phyloP scores from a whole-genome alignment of 2,329 filamentous ascomycete species.

The Penicillium verrucosum region DNA sequence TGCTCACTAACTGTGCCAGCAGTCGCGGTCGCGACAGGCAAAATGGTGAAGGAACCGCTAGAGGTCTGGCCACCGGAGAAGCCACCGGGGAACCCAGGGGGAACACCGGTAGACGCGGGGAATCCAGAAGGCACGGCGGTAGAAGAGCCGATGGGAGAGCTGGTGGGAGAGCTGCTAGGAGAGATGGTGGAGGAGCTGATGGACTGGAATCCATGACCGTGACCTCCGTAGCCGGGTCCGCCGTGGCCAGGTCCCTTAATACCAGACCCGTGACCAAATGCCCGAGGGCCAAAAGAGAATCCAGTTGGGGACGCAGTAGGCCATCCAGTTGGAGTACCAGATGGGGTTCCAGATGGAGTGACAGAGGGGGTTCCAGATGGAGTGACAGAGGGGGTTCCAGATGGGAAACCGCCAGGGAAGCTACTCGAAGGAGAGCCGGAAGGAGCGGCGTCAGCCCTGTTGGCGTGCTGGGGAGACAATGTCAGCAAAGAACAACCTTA shows the following conservation, averaged over 20 bases:
- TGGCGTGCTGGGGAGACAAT: conserved; percentile 1
- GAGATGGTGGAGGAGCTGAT: neutral
- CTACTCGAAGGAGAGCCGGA: conserved; percentile 3
- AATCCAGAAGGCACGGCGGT: conserved; percentile 1
- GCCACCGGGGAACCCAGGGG: neutral
- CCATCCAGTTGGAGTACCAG: neutral
- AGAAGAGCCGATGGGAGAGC: neutral
- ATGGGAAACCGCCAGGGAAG: neutral
- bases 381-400: too few relatives aligned
- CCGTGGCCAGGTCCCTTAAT: neutral
- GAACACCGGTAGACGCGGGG: conserved; percentile 5
- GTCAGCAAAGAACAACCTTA: neutral
- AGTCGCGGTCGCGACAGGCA: conserved; percentile 2
- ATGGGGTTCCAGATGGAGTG: neutral
- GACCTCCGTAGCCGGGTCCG: neutral
- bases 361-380: neutral
- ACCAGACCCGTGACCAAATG: neutral
- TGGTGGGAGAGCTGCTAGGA: neutral
- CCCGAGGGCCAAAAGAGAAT: neutral
- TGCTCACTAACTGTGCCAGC: neutral
- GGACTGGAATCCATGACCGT: neutral
- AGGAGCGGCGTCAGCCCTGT: conserved; percentile 7
- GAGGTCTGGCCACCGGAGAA: neutral
- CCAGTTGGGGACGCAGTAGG: neutral
- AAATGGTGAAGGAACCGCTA: neutral